These are phyloP conservation scores for Elongisporangium prolatum DNA, from an alignment of 352 stramenopile genomes.

Conservation along the genomic window DNA sequence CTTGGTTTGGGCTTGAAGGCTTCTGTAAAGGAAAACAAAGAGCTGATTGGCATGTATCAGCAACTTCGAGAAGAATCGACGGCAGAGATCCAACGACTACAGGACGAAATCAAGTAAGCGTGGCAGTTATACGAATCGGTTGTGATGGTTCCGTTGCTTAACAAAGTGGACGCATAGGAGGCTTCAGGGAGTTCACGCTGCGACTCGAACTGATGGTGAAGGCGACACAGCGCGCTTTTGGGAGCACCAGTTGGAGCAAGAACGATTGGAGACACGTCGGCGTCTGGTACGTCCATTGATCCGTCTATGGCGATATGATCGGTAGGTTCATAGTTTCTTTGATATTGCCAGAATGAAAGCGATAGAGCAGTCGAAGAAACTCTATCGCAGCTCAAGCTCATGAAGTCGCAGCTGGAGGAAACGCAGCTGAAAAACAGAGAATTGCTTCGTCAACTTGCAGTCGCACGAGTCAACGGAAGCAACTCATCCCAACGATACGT, in stretches of 20 bases:
- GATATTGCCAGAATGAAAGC: slow-evolving; percentile 36
- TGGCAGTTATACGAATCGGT: not conserved
- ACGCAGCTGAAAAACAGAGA: slow-evolving; percentile 74
- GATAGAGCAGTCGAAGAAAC: slow-evolving; percentile 46
- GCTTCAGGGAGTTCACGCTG: not conserved
- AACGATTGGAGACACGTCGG: slow-evolving; percentile 25
- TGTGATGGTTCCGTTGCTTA: not conserved
- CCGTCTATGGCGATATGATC: not conserved
- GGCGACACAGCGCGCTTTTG: slow-evolving; percentile 4
- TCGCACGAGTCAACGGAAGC: slow-evolving; percentile 39
- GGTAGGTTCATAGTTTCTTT: not conserved
- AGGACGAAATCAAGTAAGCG: slow-evolving; percentile 51
- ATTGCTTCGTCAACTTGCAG: slow-evolving; percentile 63
- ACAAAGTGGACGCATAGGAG: not conserved
- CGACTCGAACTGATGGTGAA: not conserved
- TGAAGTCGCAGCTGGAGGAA: slow-evolving; percentile 58
- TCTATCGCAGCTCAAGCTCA: slow-evolving; percentile 45
- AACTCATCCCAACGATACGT: not conserved
- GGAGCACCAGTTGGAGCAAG: slow-evolving; percentile 20
- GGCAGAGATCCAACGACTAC: slow-evolving; percentile 37
- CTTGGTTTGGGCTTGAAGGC: slow-evolving; percentile 17
- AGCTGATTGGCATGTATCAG: slow-evolving; percentile 69
- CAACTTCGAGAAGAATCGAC: slow-evolving; percentile 56
- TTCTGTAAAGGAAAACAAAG: slow-evolving; percentile 69
- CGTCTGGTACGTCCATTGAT: slow-evolving; percentile 24